phyloP scores from a whole-genome alignment of 768 basidiomycete genomes.

The Lactarius tabidus region DNA sequence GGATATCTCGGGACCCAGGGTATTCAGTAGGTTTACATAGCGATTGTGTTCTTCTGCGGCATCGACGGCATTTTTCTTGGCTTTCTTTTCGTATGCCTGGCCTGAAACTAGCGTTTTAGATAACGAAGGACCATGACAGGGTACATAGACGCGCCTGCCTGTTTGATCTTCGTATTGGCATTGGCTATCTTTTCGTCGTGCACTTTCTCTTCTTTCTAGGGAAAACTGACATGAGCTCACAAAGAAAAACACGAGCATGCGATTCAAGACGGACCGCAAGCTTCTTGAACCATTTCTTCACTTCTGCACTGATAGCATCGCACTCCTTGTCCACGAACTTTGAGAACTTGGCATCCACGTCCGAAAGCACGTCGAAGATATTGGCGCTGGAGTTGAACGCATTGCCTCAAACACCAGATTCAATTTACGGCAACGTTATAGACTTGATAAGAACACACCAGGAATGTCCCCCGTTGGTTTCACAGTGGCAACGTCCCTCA shows the following conservation, averaged over 20 bases:
- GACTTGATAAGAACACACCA: slow-evolving; percentile 41
- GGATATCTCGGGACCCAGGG: slow-evolving; percentile 71
- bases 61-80: slow-evolving; percentile 66
- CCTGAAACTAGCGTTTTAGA: slow-evolving; percentile 40
- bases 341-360: slow-evolving; percentile 70
- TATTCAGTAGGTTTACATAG: slow-evolving; percentile 69
- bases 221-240: background rate
- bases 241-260: background rate
- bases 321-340: slow-evolving; percentile 75
- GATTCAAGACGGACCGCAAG: slow-evolving; percentile 53
- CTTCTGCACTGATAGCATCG: slow-evolving; percentile 56
- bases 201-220: slow-evolving; percentile 75
- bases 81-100: slow-evolving; percentile 72
- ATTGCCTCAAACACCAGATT: slow-evolving; percentile 44
- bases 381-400: slow-evolving; percentile 59
- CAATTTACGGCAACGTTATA: slow-evolving; percentile 8
- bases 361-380: slow-evolving; percentile 66
- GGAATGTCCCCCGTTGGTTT: slow-evolving; percentile 61
- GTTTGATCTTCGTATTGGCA: slow-evolving; percentile 71
- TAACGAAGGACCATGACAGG: background rate
- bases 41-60: slow-evolving; percentile 70
- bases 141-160: slow-evolving; percentile 51
- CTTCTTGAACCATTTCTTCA: slow-evolving; percentile 86
- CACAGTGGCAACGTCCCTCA: slow-evolving; percentile 58
- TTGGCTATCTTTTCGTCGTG: slow-evolving; percentile 68